Conservation (phyloP, 805 yeast species). For the Nakazawaea populi region DNA sequence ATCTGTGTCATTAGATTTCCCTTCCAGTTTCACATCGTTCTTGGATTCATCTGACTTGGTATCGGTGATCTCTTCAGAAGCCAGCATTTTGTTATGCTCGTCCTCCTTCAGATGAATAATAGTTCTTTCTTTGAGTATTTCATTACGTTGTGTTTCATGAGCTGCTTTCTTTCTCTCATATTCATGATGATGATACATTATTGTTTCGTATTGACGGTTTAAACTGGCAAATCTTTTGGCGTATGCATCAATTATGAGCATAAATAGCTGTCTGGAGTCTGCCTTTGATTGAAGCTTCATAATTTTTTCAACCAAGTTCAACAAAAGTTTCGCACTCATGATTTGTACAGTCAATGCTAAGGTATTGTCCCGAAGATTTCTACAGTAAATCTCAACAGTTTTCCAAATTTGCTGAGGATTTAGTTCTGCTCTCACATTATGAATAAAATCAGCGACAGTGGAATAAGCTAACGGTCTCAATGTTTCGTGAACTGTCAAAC, state of each 20-base stretch:
- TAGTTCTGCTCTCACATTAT: conserved; percentile 80
- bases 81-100: too few relatives aligned
- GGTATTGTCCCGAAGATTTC: conserved; percentile 71
- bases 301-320: conserved; percentile 85
- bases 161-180: conserved; percentile 39
- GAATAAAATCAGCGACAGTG: conserved; percentile 93
- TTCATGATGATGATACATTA: conserved; percentile 54
- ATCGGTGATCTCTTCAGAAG: too few relatives aligned
- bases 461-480: conserved; percentile 91
- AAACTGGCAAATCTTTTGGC: conserved; percentile 74
- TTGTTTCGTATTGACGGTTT: conserved; percentile 64
- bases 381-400: conserved; percentile 78
- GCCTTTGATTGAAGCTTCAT: conserved; percentile 74
- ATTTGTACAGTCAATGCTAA: conserved; percentile 88
- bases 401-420: conserved; percentile 81
- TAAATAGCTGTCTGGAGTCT: conserved; percentile 78
- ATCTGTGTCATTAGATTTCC: background rate
- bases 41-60: too few relatives aligned
- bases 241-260: conserved; percentile 83
- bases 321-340: conserved; percentile 87
- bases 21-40: conserved; percentile 12
- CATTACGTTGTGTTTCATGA: conserved; percentile 35
- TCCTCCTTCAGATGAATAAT: background rate
- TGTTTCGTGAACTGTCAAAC: conserved; percentile 85
- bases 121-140: conserved; percentile 25